A percentile compares a stretch with the other conserved stretches of the same genome.
These are phyloP conservation scores for Hypomyces perniciosus DNA, from an alignment of 2,329 filamentous ascomycete species.

Conservation along the genomic window DNA sequence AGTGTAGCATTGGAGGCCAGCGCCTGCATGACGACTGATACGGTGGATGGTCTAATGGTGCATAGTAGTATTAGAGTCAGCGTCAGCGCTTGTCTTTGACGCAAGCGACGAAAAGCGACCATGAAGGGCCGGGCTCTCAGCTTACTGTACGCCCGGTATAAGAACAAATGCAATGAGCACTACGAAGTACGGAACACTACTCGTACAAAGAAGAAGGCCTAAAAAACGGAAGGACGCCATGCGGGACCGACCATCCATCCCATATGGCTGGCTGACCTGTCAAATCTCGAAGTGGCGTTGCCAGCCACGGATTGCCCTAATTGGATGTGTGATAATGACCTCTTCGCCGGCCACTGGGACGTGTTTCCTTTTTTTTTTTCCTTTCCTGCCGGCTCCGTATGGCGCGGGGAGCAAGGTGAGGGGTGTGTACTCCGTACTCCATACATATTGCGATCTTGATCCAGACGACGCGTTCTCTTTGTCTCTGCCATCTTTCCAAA, in stretches of 20 bases:
- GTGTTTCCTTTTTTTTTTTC: not conserved
- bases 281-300: constrained; percentile 19
- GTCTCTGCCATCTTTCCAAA: no score
- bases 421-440: no score
- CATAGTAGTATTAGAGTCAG: not conserved
- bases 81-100: not conserved
- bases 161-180: no score
- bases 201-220: constrained; percentile 9
- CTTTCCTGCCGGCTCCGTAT: not conserved
- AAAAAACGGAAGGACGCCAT: constrained; percentile 1
- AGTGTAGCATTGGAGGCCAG: no score
- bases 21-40: no score
- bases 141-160: no score
- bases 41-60: no score
- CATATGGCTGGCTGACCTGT: constrained; percentile 18
- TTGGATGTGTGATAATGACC: constrained; percentile 5
- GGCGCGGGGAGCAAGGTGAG: not conserved
- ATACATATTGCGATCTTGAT: no score
- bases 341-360: not conserved
- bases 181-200: not conserved
- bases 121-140: not conserved
- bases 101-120: not conserved
- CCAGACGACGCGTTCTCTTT: no score
- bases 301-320: constrained; percentile 11
- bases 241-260: not conserved